Evolutionary conservation across 2,329 filamentous ascomycete species (phyloP), one percentile per base, ranked within the genome.

Genomic region (Corynespora cassiicola): DNA sequence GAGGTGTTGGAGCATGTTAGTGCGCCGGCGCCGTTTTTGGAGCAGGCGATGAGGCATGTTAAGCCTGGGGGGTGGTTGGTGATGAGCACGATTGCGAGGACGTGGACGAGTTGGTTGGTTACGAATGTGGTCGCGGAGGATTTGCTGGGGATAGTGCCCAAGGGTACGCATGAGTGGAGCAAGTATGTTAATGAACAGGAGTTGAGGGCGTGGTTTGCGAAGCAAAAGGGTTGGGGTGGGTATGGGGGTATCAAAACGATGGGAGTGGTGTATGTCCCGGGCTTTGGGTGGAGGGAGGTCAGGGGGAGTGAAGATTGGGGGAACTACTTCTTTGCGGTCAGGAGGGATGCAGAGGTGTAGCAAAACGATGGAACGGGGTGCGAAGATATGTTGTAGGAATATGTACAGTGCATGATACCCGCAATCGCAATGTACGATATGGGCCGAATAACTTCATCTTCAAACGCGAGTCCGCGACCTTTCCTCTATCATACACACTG

Each of bases 1-100:
- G 94, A 99, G 70, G 94, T 99, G 4, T 80, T 99, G 37, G 94
- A 99, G 71, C 94, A 99, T 68, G 87, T 99, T 42, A 83, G 86
- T 39, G 75, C 82, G 15, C 90, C 90, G 0, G 80, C 82, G 0
- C 75, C 81, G 4, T 96, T 96, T 52, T 79, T 96, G 4, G 76
- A 84, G 32, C 75, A 77, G 3, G 85, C 89, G 45, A 75, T 87
- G 25, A 79, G 82, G 2, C 89, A 95, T 54, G 84, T 99, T 16
- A 86, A 82, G 50, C 92, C 92, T 0, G 94, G 94, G 2, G 94
- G 94, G 0, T 99, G 92, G 94, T 74, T 99, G 6, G 81, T 97
- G 30, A 80, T 94, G 54, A 92, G 87, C 65, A 99, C 94, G 3
- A 97, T 99, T 63, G 88, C 94, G 33, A 78, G 94, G 48, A 95